phyloP scores from a whole-genome alignment of 1,139 yeast genomes.

The Candida buenavistaensis region DNA sequence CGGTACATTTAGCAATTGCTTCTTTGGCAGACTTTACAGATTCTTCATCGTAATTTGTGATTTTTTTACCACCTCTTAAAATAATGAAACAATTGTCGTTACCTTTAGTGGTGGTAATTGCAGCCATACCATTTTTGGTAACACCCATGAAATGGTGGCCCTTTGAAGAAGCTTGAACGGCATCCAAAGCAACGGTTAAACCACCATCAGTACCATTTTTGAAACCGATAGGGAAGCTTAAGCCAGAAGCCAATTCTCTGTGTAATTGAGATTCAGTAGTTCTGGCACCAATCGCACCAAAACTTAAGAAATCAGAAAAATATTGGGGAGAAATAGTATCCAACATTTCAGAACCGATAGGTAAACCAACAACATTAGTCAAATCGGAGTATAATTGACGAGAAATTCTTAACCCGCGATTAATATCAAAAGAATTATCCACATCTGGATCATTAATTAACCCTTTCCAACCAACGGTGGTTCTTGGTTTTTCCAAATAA shows the following conservation, averaged over 20 bases:
- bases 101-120: conserved; percentile 94
- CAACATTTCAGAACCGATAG: conserved; percentile 97
- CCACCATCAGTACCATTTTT: conserved; percentile 97
- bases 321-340: conserved; percentile 97
- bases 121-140: conserved; percentile 85
- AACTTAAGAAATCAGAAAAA: conserved; percentile 82
- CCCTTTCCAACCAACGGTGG: conserved; percentile 99
- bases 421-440: conserved; percentile 90
- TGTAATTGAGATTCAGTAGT: conserved; percentile 97
- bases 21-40: conserved; percentile 69
- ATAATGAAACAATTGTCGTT: conserved; percentile 88
- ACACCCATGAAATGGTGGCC: conserved; percentile 94
- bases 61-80: conserved; percentile 91
- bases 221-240: conserved; percentile 96
- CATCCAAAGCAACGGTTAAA: conserved; percentile 89
- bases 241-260: conserved; percentile 92
- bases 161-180: conserved; percentile 87
- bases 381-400: conserved; percentile 83
- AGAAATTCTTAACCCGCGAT: conserved; percentile 88
- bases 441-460: conserved; percentile 96
- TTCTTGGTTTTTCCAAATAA: conserved; percentile 95
- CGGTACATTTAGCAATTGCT: conserved; percentile 58
- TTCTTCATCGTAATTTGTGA: conserved; percentile 83
- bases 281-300: conserved; percentile 98
- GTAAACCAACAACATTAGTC: conserved; percentile 59